Evolutionary conservation across 345 rosid genomes (phyloP).

Genomic region (Eucalyptus viminalis): DNA sequence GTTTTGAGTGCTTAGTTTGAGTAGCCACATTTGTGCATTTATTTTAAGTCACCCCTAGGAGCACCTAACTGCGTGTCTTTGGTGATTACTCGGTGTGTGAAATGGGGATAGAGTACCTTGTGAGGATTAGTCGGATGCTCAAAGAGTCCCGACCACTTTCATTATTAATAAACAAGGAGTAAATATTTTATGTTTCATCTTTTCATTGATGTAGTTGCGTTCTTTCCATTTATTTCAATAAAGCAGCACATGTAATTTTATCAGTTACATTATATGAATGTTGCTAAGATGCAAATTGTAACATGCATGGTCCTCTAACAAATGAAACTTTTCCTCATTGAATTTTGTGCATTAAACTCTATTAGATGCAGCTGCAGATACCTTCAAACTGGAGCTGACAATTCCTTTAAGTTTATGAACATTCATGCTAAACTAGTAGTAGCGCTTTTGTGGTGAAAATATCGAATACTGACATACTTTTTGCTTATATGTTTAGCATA

Average conservation of each 20-base stretch:
- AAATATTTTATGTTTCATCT: not conserved
- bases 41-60: not conserved
- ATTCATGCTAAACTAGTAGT: not conserved
- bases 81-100: not conserved
- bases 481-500: conserved; percentile 28
- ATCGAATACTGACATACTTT: not conserved
- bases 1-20: not conserved
- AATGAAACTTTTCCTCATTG: not conserved
- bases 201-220: not conserved
- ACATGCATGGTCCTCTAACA: not conserved
- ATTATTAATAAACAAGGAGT: not conserved
- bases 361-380: not conserved
- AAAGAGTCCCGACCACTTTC: rapidly evolving
- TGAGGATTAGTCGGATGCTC: not conserved
- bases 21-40: not conserved
- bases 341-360: not conserved
- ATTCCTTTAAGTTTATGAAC: not conserved
- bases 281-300: not conserved
- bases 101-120: not conserved
- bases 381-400: not conserved
- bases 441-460: not conserved
- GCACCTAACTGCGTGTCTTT: not conserved
- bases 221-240: not conserved
- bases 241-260: not conserved
- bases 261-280: not conserved